A percentile compares a stretch with the other conserved stretches of the same genome.
phyloP scores from a whole-genome alignment of 2,329 filamentous ascomycete species.

The Dothideomycetes sp. region DNA sequence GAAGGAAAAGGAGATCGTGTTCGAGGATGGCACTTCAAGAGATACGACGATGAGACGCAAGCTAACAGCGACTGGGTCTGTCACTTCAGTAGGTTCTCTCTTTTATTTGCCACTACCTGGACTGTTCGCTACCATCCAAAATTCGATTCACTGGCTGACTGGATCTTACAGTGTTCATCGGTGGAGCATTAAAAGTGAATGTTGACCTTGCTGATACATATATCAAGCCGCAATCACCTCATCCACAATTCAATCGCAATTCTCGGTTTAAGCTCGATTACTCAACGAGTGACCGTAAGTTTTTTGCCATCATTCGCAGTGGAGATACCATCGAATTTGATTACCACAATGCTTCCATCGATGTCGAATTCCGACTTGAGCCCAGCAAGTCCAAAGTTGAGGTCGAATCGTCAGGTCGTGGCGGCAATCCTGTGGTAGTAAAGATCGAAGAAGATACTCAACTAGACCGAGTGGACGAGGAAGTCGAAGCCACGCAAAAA shows the following conservation, averaged over 20 bases:
- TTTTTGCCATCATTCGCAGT: background rate
- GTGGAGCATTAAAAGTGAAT: background rate
- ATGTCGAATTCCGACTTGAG: background rate
- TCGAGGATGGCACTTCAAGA: background rate
- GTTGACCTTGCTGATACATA: background rate
- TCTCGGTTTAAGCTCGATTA: background rate
- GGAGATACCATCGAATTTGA: slow-evolving; percentile 4
- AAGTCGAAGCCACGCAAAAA: slow-evolving; percentile 5
- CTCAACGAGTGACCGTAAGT: background rate
- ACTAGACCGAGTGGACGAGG: background rate
- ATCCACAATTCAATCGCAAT: background rate
- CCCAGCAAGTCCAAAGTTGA: background rate
- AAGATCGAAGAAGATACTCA: slow-evolving; percentile 1
- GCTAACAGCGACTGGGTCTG: slow-evolving; percentile 5
- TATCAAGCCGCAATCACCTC: background rate
- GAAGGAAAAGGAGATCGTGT: background rate
- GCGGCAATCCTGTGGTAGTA: background rate
- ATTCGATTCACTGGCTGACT: background rate
- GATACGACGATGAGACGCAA: slow-evolving; percentile 4
- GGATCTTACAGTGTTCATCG: background rate
- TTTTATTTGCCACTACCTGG: background rate
- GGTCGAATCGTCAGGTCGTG: slow-evolving; percentile 8
- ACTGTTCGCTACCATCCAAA: background rate
- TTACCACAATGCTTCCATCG: background rate
- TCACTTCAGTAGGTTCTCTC: slow-evolving; percentile 4